phyloP scores from a whole-genome alignment of 495 filamentous ascomycete species.

The Beverwykella pulmonaria region DNA sequence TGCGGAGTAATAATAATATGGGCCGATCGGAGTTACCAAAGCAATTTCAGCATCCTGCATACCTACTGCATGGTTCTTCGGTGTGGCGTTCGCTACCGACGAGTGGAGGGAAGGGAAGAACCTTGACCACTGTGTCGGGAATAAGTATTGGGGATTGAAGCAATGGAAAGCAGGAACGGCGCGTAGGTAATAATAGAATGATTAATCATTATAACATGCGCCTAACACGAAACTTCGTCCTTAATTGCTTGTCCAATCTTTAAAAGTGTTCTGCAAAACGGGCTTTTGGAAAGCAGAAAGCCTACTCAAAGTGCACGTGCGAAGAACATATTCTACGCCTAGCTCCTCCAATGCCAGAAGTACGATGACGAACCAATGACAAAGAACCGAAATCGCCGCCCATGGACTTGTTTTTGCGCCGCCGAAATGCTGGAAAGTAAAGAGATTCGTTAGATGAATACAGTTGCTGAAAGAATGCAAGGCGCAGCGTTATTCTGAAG shows the following conservation, averaged over 20 bases:
- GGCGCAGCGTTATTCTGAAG: not conserved
- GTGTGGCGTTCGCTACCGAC: conserved; percentile 1
- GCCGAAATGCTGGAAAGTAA: conserved; percentile 35
- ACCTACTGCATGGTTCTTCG: not conserved
- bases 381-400: conserved; percentile 9
- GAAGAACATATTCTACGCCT: conserved; percentile 22
- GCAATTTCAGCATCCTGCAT: not conserved
- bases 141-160: not conserved
- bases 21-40: not conserved
- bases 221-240: not conserved
- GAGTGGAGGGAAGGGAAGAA: not conserved
- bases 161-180: not conserved
- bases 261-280: not conserved
- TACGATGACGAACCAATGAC: not conserved
- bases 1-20: not conserved
- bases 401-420: conserved; percentile 24
- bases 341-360: conserved; percentile 20
- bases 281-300: not conserved
- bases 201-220: conserved; percentile 3
- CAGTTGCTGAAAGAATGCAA: not conserved
- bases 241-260: conserved; percentile 7
- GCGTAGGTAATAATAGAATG: not conserved
- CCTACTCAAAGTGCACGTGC: conserved; percentile 1
- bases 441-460: conserved; percentile 23
- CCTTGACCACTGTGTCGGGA: not conserved